Conservation (phyloP, 768 basidiomycete species). For the Kwoniella dendrophila region DNA sequence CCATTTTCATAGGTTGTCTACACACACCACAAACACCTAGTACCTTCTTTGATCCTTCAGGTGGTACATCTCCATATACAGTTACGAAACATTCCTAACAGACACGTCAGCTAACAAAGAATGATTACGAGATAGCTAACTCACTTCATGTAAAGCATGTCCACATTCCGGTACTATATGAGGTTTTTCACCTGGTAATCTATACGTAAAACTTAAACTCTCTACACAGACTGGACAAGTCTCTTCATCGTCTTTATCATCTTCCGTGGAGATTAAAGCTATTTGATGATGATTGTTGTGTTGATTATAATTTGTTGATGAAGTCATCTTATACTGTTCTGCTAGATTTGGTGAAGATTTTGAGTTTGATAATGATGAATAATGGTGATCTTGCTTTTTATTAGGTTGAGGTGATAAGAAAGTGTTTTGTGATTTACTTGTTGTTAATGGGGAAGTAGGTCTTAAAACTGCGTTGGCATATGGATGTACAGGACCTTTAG, state of each 20-base stretch:
- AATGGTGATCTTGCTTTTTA: not conserved
- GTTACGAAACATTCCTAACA: slow-evolving; percentile 89
- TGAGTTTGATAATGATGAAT: slow-evolving; percentile 15
- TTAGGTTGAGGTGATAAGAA: slow-evolving; percentile 21
- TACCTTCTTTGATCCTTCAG: slow-evolving; percentile 65
- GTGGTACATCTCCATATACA: slow-evolving; percentile 85
- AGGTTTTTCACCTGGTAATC: slow-evolving; percentile 93
- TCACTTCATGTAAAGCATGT: slow-evolving; percentile 89
- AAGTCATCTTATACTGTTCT: slow-evolving; percentile 27
- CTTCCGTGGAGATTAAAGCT: slow-evolving; percentile 38
- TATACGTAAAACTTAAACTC: slow-evolving; percentile 86
- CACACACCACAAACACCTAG: slow-evolving; percentile 97
- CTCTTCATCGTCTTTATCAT: slow-evolving; percentile 66
- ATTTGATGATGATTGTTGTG: too few species aligned
- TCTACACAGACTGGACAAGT: slow-evolving; percentile 97
- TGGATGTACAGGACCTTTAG: slow-evolving; percentile 33
- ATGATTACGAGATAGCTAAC: slow-evolving; percentile 6
- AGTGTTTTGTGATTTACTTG: slow-evolving; percentile 14
- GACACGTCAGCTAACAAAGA: not conserved
- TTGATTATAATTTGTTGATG: too few species aligned
- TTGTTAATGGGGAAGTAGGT: slow-evolving; percentile 36
- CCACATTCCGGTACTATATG: slow-evolving; percentile 97
- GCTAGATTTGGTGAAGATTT: slow-evolving; percentile 38
- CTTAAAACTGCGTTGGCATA: slow-evolving; percentile 42
- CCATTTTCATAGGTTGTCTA: slow-evolving; percentile 92